Percentiles rank a stretch among this genome's conserved stretches.
phyloP scores from a whole-genome alignment of 805 yeast species.

The Blastobotrys parvus region DNA sequence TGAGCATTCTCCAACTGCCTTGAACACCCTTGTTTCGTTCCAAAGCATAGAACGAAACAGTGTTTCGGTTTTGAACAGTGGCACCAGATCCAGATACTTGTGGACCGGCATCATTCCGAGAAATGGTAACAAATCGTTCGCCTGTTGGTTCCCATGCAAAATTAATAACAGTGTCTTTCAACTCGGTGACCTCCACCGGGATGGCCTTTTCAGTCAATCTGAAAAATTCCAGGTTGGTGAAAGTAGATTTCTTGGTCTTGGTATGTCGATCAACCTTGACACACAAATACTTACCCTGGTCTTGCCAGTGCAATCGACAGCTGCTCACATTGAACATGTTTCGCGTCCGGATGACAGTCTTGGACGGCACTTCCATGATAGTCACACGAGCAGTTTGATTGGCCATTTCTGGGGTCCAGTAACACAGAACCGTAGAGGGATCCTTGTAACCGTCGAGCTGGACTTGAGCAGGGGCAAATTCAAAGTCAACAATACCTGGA shows the following conservation, averaged over 20 bases:
- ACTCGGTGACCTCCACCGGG: constrained; percentile 91
- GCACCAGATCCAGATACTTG: constrained; percentile 28
- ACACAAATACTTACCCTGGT: constrained; percentile 71
- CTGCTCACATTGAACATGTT: constrained; percentile 91
- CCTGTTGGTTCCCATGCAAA: constrained; percentile 96
- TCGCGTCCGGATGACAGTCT: constrained; percentile 77
- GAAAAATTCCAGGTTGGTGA: constrained; percentile 88
- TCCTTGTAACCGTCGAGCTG: constrained; percentile 49
- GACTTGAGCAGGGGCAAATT: constrained; percentile 89
- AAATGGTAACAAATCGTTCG: constrained; percentile 75
- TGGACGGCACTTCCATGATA: constrained; percentile 78
- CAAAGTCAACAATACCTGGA: constrained; percentile 81
- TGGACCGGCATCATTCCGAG: constrained; percentile 31
- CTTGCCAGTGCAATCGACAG: constrained; percentile 91
- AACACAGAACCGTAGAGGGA: constrained; percentile 56
- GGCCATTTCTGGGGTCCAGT: constrained; percentile 92
- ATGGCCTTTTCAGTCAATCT: constrained; percentile 78
- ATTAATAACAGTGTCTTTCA: constrained; percentile 78
- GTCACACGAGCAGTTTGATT: constrained; percentile 95
- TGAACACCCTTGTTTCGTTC: constrained; percentile 49
- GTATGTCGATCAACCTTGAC: constrained; percentile 96
- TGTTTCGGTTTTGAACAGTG: constrained; percentile 35
- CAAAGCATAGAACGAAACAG: constrained; percentile 72
- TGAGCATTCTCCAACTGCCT: constrained; percentile 52
- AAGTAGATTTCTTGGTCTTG: constrained; percentile 84